These are phyloP conservation scores for Eucalyptus paniculata DNA, from an alignment of 345 rosid genomes.

Conservation along the genomic window DNA sequence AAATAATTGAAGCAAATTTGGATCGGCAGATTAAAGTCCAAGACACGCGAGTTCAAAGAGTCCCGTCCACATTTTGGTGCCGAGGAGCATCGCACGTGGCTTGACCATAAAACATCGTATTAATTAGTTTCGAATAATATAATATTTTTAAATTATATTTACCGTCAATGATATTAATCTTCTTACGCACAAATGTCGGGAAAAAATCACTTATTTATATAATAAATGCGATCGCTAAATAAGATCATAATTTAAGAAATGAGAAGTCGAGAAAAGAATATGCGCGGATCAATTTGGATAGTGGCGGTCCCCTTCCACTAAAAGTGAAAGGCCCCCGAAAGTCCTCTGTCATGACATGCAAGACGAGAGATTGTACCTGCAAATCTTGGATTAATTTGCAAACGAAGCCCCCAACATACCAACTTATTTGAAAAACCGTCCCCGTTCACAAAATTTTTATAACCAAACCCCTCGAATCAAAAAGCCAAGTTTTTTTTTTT, in stretches of 20 bases:
- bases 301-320: background rate
- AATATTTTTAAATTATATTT: background rate
- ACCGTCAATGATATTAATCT: background rate
- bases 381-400: background rate
- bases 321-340: background rate
- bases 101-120: background rate
- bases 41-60: background rate
- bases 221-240: background rate
- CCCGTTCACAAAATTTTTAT: background rate
- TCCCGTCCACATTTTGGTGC: background rate
- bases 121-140: background rate
- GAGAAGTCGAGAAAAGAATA: background rate
- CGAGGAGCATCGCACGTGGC: background rate
- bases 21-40: background rate
- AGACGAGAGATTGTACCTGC: background rate
- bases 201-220: background rate
- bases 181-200: rapidly evolving
- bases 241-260: background rate
- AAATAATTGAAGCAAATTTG: background rate
- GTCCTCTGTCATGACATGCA: background rate
- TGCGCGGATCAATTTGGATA: background rate
- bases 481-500: background rate
- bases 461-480: background rate
- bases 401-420: background rate
- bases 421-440: background rate